Evolutionary conservation across 805 yeast species (phyloP), one percentile per base, ranked within the genome.

Genomic region (Lachancea cidri): DNA sequence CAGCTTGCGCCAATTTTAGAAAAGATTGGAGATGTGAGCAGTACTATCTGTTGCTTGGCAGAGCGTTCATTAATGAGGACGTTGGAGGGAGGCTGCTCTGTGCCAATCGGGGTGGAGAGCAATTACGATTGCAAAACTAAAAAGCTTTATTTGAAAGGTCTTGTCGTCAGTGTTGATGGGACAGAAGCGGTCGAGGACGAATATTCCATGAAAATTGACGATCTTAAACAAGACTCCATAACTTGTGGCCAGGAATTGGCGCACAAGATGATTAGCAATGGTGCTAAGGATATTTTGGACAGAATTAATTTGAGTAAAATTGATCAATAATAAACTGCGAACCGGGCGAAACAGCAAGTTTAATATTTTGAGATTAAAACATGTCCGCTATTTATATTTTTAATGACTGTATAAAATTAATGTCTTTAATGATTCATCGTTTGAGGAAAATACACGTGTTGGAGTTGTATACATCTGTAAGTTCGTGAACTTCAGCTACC

Each of bases 1-100:
- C 66, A 69, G 37, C 76, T 85, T 64, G 67, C 67, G 51, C 63
- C 72, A 41, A 70, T 89, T 15, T 74, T 94, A 52, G 62, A 72
- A 14, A 70, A 76, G 43, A 77, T 91, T 46, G 81, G 81, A 52
- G 81, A 88, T 60, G 61, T 67, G 33, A 72, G 77, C 4, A 73
- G 94, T 3, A 75, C 88, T 1, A 65, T 79, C 45, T 74, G 94
- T 52, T 89, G 98, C 63, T 63, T 79, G 5, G 95, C 96, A 3
- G 98, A 93, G 65, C 75, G 98, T 54, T 71, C 91, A 5, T 67
- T 93, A 47, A 77, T 93, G 86, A 75, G 91, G 63, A 73, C 83
- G 17, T 73, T 93, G 45, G 98, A 93, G 67, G 98, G 98, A 46
- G 98, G 98, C 6, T 93, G 98, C 65, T 86, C 96, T 1, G 97